Evolutionary conservation across 495 filamentous ascomycete species (phyloP).

Genomic region (Hyaloscypha finlandica): DNA sequence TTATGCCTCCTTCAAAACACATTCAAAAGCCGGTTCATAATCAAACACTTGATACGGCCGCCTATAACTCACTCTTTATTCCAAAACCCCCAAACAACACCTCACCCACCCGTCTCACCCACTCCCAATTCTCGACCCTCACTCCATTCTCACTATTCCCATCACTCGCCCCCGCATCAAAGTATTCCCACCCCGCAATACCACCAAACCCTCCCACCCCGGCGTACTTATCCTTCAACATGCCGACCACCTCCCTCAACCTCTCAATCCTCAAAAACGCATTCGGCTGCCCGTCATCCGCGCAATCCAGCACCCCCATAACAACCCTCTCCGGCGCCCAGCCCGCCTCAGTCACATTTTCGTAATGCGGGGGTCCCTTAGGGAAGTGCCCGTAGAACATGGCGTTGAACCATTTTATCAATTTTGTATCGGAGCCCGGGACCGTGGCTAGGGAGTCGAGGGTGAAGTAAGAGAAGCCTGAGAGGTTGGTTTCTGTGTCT

Average conservation of each 20-base stretch:
- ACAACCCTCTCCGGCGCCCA: constrained; percentile 43
- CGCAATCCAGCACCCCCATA: constrained; percentile 42
- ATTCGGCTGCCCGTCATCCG: constrained; percentile 35
- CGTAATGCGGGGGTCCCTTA: constrained; percentile 36
- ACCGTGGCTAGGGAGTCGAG: constrained; percentile 37
- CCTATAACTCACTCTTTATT: not conserved
- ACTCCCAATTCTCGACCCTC: constrained; percentile 30
- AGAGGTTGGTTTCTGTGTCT: constrained; percentile 36
- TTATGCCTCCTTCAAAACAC: too few species aligned
- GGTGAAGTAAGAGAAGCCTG: constrained; percentile 43
- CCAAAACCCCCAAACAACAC: constrained; percentile 12
- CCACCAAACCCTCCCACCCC: constrained; percentile 38
- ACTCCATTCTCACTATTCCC: constrained; percentile 13
- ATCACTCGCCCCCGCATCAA: constrained; percentile 37
- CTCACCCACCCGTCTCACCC: constrained; percentile 30
- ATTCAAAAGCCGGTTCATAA: too few species aligned
- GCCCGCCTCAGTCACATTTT: constrained; percentile 39
- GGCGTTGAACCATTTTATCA: constrained; percentile 43
- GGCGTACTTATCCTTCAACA: constrained; percentile 15
- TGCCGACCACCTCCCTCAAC: constrained; percentile 29
- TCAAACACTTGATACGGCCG: too few species aligned
- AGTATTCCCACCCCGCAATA: constrained; percentile 51
- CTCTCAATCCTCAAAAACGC: constrained; percentile 35
- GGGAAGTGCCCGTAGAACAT: constrained; percentile 49
- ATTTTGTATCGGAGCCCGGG: constrained; percentile 31